A percentile compares a stretch with the other conserved stretches of the same genome.
Conservation (phyloP, 225 moss, liverwort and hornwort genomes). For the Polytrichum formosum region DNA sequence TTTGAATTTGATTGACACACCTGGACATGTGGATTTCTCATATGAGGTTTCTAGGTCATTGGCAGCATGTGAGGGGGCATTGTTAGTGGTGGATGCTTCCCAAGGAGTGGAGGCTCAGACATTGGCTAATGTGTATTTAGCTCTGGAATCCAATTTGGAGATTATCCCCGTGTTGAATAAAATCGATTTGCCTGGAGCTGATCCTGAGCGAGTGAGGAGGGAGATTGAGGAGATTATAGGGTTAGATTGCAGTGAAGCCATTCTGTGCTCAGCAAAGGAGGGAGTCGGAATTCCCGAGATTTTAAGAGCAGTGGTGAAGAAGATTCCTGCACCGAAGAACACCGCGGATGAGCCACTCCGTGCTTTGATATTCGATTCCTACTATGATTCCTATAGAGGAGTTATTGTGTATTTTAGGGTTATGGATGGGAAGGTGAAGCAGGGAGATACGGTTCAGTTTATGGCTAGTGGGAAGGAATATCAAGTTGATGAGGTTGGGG, state of each 20-base stretch:
- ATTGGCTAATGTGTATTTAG: conserved; percentile 90
- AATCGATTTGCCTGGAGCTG: conserved; percentile 96
- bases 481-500: conserved; percentile 85
- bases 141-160: conserved; percentile 88
- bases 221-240: conserved; percentile 97
- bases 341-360: conserved; percentile 71
- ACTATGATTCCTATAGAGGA: conserved; percentile 88
- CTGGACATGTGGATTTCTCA: conserved; percentile 96
- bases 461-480: conserved; percentile 97
- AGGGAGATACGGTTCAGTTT: conserved; percentile 80
- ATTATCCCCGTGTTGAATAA: conserved; percentile 97
- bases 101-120: conserved; percentile 99
- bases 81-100: conserved; percentile 93
- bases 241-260: conserved; percentile 92
- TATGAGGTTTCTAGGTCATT: conserved; percentile 97
- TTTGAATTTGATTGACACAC: conserved; percentile 92
- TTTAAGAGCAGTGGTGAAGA: conserved; percentile 73
- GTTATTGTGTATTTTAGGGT: conserved; percentile 93
- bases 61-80: conserved; percentile 96
- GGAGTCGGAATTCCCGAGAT: conserved; percentile 89
- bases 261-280: conserved; percentile 93
- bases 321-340: conserved; percentile 73
- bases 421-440: conserved; percentile 84
- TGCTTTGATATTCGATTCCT: conserved; percentile 92
- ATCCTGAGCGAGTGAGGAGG: conserved; percentile 81